Evolutionary conservation across 176 grass and related monocot genomes (phyloP).

Genomic region (Pontederia paniculata): DNA sequence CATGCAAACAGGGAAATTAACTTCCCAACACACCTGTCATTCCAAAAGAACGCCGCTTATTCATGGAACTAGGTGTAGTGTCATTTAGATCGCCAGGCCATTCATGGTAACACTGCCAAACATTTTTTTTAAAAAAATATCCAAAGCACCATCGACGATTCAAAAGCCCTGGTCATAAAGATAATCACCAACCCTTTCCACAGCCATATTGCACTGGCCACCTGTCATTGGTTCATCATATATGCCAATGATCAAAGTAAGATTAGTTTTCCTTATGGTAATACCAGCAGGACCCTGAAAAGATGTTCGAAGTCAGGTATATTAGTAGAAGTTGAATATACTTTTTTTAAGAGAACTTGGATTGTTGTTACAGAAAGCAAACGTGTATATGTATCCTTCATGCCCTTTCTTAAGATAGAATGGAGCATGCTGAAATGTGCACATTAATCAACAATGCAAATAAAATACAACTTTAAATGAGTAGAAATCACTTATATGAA

Average conservation of each 20-base stretch:
- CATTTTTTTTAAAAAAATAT: neutral
- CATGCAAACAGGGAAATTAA: too few relatives aligned
- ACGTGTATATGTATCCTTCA: too few relatives aligned
- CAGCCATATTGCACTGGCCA: slow-evolving; percentile 5
- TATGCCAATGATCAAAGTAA: slow-evolving; percentile 3
- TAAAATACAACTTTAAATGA: too few relatives aligned
- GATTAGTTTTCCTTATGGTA: neutral
- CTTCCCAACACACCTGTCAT: too few relatives aligned
- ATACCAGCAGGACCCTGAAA: neutral
- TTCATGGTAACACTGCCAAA: neutral
- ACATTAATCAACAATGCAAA: too few relatives aligned
- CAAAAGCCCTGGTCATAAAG: neutral
- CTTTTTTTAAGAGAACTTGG: too few relatives aligned
- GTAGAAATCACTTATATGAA: too few relatives aligned
- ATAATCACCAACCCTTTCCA: neutral
- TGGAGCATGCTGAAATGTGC: too few relatives aligned
- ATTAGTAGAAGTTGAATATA: too few relatives aligned
- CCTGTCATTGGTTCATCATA: slow-evolving; percentile 7
- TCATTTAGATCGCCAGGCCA: neutral
- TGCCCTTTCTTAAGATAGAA: too few relatives aligned
- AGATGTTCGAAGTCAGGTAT: neutral
- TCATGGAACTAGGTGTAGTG: neutral
- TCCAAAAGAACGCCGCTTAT: too few relatives aligned
- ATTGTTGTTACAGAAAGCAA: too few relatives aligned
- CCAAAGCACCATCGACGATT: neutral